Evolutionary conservation across 2,329 filamentous ascomycete genomes (phyloP).

Genomic region (Daldinia sp.): DNA sequence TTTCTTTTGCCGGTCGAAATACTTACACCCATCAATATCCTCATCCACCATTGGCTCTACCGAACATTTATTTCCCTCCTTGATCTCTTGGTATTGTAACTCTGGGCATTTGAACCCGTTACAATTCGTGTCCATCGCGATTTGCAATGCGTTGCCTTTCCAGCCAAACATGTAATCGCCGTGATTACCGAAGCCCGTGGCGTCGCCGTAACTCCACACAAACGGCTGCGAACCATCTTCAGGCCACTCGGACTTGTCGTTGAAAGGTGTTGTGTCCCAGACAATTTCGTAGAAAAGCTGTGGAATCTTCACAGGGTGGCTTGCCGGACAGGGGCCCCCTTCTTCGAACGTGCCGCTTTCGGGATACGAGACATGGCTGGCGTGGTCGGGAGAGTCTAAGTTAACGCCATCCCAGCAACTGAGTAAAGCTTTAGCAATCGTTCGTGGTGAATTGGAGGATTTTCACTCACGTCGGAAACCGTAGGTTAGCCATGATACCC

Average conservation of each 20-base stretch:
- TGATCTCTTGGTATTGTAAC: conserved; percentile 42
- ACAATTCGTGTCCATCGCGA: conserved; percentile 48
- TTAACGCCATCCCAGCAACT: conserved; percentile 65
- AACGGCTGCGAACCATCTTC: conserved; percentile 47
- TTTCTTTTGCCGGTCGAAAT: not conserved
- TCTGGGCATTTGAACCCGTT: conserved; percentile 46
- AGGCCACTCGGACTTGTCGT: conserved; percentile 40
- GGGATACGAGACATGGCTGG: conserved; percentile 64
- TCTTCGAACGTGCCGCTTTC: conserved; percentile 45
- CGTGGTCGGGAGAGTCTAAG: conserved; percentile 60
- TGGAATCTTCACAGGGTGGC: conserved; percentile 46
- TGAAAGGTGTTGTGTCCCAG: conserved; percentile 48
- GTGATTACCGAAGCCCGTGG: conserved; percentile 52
- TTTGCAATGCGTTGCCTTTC: conserved; percentile 53
- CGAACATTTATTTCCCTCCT: conserved; percentile 41
- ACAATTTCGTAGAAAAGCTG: conserved; percentile 48
- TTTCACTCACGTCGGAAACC: conserved; percentile 54
- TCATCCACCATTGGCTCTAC: conserved; percentile 41
- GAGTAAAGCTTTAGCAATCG: not conserved
- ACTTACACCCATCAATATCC: conserved; percentile 44
- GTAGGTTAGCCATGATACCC: conserved; percentile 56
- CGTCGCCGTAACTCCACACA: conserved; percentile 44
- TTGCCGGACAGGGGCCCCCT: conserved; percentile 44
- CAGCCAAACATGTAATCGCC: conserved; percentile 54
- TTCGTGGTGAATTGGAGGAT: not conserved